Evolutionary conservation across 345 rosid genomes (phyloP).

Genomic region (Eucalyptus pumila): DNA sequence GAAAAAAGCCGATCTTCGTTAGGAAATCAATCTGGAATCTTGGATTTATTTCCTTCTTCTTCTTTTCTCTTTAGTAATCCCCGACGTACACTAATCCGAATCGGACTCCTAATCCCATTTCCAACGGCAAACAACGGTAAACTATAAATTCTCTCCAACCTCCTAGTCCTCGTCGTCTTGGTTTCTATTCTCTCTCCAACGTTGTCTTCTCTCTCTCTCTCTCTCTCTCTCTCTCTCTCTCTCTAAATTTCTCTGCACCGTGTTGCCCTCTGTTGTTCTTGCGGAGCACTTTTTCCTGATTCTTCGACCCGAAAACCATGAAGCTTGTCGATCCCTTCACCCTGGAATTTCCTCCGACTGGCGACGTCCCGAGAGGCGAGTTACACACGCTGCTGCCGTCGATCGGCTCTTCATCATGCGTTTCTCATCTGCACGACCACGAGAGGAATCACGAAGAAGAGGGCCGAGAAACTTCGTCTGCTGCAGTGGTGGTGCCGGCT

Average conservation of each 20-base stretch:
- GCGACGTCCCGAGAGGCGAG: background rate
- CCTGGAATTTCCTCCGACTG: background rate
- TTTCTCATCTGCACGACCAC: background rate
- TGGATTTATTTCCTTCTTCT: background rate
- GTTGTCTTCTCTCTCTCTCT: background rate
- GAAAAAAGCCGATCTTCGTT: background rate
- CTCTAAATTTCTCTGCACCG: background rate
- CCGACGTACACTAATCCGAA: background rate
- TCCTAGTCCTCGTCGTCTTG: background rate
- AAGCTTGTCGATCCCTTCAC: background rate
- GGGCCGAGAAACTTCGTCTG: background rate
- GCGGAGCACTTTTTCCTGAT: background rate
- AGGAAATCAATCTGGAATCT: background rate
- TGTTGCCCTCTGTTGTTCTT: background rate
- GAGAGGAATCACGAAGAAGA: background rate
- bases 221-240: background rate
- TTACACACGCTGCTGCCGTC: background rate
- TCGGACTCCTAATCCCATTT: background rate
- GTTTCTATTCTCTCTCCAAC: background rate
- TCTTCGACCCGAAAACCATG: background rate
- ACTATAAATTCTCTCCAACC: background rate
- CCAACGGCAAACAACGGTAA: background rate
- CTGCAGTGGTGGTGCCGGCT: background rate
- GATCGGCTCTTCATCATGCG: background rate
- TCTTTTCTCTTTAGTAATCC: background rate